Percentiles rank a stretch among this genome's conserved stretches.
Evolutionary conservation across 2,329 filamentous ascomycete species (phyloP).

Genomic region (Ophiostoma perfectum): DNA sequence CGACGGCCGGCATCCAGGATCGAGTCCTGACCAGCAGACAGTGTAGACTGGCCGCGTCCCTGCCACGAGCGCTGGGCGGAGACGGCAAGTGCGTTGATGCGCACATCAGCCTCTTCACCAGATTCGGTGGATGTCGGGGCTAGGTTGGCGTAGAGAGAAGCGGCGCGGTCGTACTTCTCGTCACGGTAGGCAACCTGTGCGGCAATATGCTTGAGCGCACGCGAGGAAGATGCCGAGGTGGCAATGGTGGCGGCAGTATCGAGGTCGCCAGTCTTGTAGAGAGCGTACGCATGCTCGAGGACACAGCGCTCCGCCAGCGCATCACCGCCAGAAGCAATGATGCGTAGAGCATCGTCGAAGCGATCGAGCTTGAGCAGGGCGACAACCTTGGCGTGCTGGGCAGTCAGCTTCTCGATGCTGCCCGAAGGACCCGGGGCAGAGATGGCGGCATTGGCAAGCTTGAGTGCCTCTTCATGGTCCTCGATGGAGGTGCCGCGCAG

Average conservation of each 20-base stretch:
- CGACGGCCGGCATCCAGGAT: conserved; percentile 45
- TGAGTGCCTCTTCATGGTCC: conserved; percentile 70
- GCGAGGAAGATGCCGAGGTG: conserved; percentile 26
- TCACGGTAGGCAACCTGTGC: conserved; percentile 68
- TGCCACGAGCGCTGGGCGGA: conserved; percentile 69
- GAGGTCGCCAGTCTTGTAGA: conserved; percentile 72
- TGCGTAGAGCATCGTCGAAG: conserved; percentile 68
- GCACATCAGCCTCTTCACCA: conserved; percentile 67
- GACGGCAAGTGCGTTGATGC: conserved; percentile 68
- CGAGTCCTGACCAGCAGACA: conserved; percentile 50
- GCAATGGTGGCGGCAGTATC: conserved; percentile 50
- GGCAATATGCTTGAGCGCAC: conserved; percentile 48
- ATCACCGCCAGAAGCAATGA: conserved; percentile 59
- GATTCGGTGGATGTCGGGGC: conserved; percentile 37
- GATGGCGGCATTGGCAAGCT: conserved; percentile 55
- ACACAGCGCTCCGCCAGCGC: conserved; percentile 55
- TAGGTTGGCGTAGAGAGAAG: conserved; percentile 57
- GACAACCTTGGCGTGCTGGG: conserved; percentile 65
- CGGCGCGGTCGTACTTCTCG: conserved; percentile 66
- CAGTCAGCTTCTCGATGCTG: conserved; percentile 37
- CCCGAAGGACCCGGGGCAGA: conserved; percentile 48
- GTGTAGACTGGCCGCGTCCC: conserved; percentile 47
- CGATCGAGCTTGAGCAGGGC: conserved; percentile 77
- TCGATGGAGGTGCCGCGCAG: conserved; percentile 53
- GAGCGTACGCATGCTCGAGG: conserved; percentile 73